Percentiles rank a stretch among this genome's conserved stretches.
phyloP scores from a whole-genome alignment of 164 flowering plant genomes.

The Santalum album region DNA sequence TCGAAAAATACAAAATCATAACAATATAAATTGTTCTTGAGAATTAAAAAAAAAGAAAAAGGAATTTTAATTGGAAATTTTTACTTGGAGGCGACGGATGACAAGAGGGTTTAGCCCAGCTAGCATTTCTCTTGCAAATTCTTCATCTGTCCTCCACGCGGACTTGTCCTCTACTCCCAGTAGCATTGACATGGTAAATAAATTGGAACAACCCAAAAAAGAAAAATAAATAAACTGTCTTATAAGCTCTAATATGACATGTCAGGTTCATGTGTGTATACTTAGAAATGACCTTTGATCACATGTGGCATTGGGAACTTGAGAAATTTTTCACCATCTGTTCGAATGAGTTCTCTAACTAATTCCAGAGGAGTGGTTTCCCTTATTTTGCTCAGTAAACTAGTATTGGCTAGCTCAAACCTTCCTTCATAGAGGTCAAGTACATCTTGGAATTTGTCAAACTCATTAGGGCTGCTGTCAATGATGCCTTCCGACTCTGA shows the following conservation, averaged over 20 bases:
- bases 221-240: too few species aligned
- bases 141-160: conserved; percentile 85
- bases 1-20: too few species aligned
- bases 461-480: neutral
- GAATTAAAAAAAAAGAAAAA: neutral
- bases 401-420: conserved; percentile 18
- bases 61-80: neutral
- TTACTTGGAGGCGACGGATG: conserved; percentile 48
- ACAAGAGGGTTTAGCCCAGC: conserved; percentile 73
- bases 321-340: conserved; percentile 33
- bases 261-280: neutral
- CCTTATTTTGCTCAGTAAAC: conserved; percentile 24
- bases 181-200: neutral
- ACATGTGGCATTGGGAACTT: conserved; percentile 70
- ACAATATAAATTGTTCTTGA: neutral
- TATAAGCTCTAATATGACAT: too few species aligned
- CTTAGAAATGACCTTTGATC: conserved; percentile 32
- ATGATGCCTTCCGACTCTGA: neutral
- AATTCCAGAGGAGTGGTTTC: conserved; percentile 36
- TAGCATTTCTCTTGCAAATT: conserved; percentile 78
- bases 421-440: conserved; percentile 38
- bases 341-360: conserved; percentile 33
- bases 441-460: conserved; percentile 7
- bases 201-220: neutral
- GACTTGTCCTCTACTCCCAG: conserved; percentile 35